Base-by-base conservation (phyloP, 306 rosid species). In the Macrotyloma uniflorum region DNA sequence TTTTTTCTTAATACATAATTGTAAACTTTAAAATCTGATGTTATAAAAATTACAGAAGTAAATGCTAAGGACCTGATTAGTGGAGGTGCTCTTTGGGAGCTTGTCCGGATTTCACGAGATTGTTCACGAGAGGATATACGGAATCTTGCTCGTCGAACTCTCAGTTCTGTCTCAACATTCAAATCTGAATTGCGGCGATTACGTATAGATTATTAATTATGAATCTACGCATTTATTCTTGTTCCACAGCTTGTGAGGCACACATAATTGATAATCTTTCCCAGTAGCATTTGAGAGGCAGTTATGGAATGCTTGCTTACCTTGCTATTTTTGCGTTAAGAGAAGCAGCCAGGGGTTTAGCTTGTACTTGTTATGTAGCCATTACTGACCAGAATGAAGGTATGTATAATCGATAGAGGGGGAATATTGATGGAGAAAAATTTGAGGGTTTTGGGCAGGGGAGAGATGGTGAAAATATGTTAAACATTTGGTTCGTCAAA, bases 31-130 rank as follows among this genome's bases (percentile, higher is more conserved):
- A 72, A 77, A 66, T 66, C 8, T 54, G 12, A 50, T 36, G 6
- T 46, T 45, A n/a, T 26, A 63, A 28, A 65, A 66, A 83, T 73
- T 83, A 77, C 93, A 95, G 98, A 95, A 82, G 93, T 90, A 53
- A 96, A 93, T 91, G 94, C 98, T 19, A 93, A 87, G 77, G 99
- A 96, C 87, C 84, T 96, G 97, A 90, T 96, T 16, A 86, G 90
- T 77, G 98, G 99, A 22, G 99, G 99, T 74, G 99, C 98, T 67
- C 97, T 96, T 20, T 93, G 98, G 99, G 99, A 96, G 86, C 88
- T 96, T 14, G 96, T 96, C 70, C 95, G 97, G 23, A 96, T 96
- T 73, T 96, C 99, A 4, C 83, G 91, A n/a, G 99, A 93, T 74
- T 96, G 99, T 83, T 88, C 98, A 7, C 87, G 99, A 47, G 98